phyloP scores from a whole-genome alignment of 768 basidiomycete species.

The Lentinus tigrinus region DNA sequence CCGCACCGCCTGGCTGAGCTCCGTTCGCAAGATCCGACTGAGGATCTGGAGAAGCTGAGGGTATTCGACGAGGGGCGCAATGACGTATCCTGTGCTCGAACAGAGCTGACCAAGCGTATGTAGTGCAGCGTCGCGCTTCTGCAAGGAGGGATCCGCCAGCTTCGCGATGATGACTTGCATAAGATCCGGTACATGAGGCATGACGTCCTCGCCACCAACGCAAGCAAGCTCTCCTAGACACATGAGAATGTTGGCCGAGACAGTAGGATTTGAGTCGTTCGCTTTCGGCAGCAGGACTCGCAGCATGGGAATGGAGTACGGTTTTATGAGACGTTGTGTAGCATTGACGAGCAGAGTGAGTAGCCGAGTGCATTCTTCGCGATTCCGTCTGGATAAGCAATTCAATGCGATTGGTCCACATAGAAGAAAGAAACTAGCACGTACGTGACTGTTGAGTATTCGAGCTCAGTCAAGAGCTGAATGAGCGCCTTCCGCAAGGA shows the following conservation, averaged over 20 bases:
- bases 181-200: constrained; percentile 78
- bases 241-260: constrained; percentile 90
- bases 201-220: constrained; percentile 90
- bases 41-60: constrained; percentile 87
- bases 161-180: constrained; percentile 89
- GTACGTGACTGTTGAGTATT: constrained; percentile 87
- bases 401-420: constrained; percentile 3
- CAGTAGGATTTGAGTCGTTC: constrained; percentile 78
- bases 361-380: constrained; percentile 90
- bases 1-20: constrained; percentile 65
- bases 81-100: constrained; percentile 93
- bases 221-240: constrained; percentile 92
- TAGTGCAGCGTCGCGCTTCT: constrained; percentile 92
- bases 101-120: constrained; percentile 94
- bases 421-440: constrained; percentile 33
- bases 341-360: constrained; percentile 88
- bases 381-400: constrained; percentile 57
- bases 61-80: constrained; percentile 86
- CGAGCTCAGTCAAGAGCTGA: constrained; percentile 92
- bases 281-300: constrained; percentile 89
- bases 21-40: constrained; percentile 81
- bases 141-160: constrained; percentile 83
- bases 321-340: constrained; percentile 91
- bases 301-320: constrained; percentile 94
- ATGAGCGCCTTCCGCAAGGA: constrained; percentile 93